Evolutionary conservation across 192 early-diverging fungal genomes (phyloP), one percentile per base, ranked within the genome.

Genomic region (Pilobolus umbonatus): DNA sequence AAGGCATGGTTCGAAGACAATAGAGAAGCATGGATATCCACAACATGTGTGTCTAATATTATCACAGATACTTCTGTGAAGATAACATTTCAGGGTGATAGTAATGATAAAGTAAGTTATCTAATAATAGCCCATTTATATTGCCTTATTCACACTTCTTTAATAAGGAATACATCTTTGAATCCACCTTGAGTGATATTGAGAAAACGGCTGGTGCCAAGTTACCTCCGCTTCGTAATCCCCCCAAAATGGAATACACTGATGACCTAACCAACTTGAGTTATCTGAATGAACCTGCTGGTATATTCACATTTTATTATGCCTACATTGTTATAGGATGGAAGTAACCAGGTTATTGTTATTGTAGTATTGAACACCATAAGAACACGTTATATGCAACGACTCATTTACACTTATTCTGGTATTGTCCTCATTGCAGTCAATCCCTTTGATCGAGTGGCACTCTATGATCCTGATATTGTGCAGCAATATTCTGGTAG

Each of bases 391-490:
- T 99, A 98, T 71, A 74, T 79, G 6, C 89, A 94, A 65, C 84
- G 91, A 68, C 87, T 88, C 69, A 99, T 99, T 70, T 99, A 99
- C 76, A 99, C 96, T 15, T 99, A 99, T 68, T 98, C 95, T 21
- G 96, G 96, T 39, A 96, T 99, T 52, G 97, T 99, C 31, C 73
- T 99, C 61, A 95, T 99, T 61, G 97, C 97, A 32, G 88, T 94
- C 66, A 99, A 99, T 60, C 97, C 97, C 5, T 99, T 98, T 73
- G 82, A 80, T 42, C 74, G 86, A 15, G 84, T 99, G 59, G 60
- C 83, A 34, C 77, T 97, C 26, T 99, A 99, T 73, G 86, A 90
- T 15, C 88, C 88, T 35, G 93, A 96, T 62, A 88, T 91, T 61
- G 88, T 98, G 32, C 86, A 93, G 54, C 87, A 89, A 42, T 97